Percentiles rank a stretch among this genome's conserved stretches.
phyloP scores from a whole-genome alignment of 2,329 filamentous ascomycete species.

The Thermothelomyces thermophilus region DNA sequence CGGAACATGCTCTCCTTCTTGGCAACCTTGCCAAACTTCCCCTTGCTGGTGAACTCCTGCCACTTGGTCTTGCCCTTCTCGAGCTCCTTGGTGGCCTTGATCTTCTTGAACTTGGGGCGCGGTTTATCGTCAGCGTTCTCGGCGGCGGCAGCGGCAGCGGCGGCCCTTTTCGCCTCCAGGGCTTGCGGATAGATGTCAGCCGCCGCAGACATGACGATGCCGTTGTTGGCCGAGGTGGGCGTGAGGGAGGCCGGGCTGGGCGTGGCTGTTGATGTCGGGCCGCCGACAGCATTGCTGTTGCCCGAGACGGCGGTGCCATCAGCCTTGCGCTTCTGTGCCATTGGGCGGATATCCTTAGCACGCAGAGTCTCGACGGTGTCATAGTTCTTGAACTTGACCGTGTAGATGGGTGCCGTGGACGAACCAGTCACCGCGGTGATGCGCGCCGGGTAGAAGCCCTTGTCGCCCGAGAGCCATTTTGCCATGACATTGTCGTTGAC shows the following conservation, averaged over 20 bases:
- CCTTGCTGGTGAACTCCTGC: conserved; percentile 84
- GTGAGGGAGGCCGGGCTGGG: conserved; percentile 13
- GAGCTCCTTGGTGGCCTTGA: conserved; percentile 83
- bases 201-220: conserved; percentile 49
- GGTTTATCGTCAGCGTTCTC: conserved; percentile 65
- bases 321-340: conserved; percentile 79
- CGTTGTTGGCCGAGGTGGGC: conserved; percentile 42
- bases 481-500: conserved; percentile 88
- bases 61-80: conserved; percentile 89
- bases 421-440: conserved; percentile 94
- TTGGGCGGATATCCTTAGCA: conserved; percentile 74
- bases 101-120: conserved; percentile 77
- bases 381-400: conserved; percentile 92
- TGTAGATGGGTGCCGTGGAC: conserved; percentile 82
- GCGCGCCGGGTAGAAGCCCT: conserved; percentile 81
- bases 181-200: conserved; percentile 52
- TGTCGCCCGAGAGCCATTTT: conserved; percentile 86
- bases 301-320: conserved; percentile 55
- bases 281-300: conserved; percentile 29
- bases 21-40: conserved; percentile 56
- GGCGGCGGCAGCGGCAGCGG: conserved; percentile 31
- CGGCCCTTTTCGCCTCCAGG: conserved; percentile 46
- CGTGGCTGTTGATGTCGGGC: conserved; percentile 20
- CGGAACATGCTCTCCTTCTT: conserved; percentile 98
- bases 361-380: conserved; percentile 74